Conservation (phyloP, 345 rosid species). For the Capsella bursapastoris region DNA sequence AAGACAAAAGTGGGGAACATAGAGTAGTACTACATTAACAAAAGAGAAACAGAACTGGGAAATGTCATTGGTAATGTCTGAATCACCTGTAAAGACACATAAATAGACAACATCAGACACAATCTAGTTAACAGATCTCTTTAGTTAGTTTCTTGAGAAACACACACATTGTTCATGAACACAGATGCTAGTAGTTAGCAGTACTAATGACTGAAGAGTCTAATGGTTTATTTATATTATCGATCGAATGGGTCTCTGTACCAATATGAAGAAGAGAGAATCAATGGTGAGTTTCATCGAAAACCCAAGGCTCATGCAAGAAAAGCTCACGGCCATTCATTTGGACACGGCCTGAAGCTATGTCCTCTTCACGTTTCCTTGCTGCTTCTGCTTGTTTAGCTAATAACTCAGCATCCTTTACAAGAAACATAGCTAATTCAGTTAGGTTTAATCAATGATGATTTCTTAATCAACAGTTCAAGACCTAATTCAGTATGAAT, state of each 20-base stretch:
- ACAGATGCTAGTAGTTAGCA: neutral
- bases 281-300: constrained; percentile 69
- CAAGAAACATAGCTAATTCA: neutral
- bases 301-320: constrained; percentile 78
- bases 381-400: constrained; percentile 76
- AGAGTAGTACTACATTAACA: neutral
- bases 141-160: neutral
- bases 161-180: neutral
- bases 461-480: too few relatives aligned
- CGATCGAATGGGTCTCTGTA: neutral
- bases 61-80: neutral
- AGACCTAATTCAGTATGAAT: too few relatives aligned
- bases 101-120: constrained; percentile 5
- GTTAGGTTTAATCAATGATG: too few relatives aligned
- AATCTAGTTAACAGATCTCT: neutral
- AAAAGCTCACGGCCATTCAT: constrained; percentile 96
- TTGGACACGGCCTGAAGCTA: constrained; percentile 71
- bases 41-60: constrained; percentile 22
- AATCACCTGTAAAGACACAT: constrained; percentile 38
- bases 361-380: constrained; percentile 79
- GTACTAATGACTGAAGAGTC: neutral
- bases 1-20: neutral
- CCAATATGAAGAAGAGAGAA: constrained; percentile 22
- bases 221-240: neutral
- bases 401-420: constrained; percentile 67